These are phyloP conservation scores for Hypoxylon sp. DNA, from an alignment of 2,329 filamentous ascomycete genomes.

Conservation along the genomic window DNA sequence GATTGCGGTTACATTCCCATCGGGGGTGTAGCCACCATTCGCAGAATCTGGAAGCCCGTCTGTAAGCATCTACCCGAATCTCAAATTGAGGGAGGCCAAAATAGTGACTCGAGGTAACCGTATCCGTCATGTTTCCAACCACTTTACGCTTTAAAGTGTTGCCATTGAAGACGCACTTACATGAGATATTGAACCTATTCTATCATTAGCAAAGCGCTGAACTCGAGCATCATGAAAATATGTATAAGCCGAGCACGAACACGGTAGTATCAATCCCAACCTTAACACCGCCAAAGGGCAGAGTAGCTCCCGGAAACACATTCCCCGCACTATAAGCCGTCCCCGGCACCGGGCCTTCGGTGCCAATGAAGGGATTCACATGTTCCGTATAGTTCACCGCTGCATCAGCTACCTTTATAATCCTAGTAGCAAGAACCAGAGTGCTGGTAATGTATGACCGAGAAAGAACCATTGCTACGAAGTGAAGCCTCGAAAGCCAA, in stretches of 20 bases:
- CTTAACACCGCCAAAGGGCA: constrained; percentile 61
- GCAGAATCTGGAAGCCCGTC: constrained; percentile 39
- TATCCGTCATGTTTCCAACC: not conserved
- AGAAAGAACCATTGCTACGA: constrained; percentile 15
- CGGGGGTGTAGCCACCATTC: constrained; percentile 56
- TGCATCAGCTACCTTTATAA: not conserved
- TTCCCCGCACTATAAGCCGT: constrained; percentile 60
- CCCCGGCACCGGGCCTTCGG: constrained; percentile 60
- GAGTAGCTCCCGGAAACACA: constrained; percentile 59
- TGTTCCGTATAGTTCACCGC: constrained; percentile 51
- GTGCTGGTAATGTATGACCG: constrained; percentile 1
- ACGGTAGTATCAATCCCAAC: constrained; percentile 58
- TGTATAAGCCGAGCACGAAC: not conserved
- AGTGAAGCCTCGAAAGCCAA: not conserved
- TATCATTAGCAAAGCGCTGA: constrained; percentile 8
- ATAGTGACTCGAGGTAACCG: not conserved
- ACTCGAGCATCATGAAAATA: not conserved
- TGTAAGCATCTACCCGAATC: constrained; percentile 2
- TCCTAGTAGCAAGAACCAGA: constrained; percentile 12
- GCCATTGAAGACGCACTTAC: constrained; percentile 38
- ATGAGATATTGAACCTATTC: constrained; percentile 37
- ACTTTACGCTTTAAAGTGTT: not conserved
- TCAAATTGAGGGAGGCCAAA: not conserved
- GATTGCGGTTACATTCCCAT: constrained; percentile 63
- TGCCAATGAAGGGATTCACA: constrained; percentile 65